Percentiles rank a stretch among this genome's conserved stretches.
Conservation (phyloP, 2,329 filamentous ascomycete genomes). For the Ascochyta koolunga region DNA sequence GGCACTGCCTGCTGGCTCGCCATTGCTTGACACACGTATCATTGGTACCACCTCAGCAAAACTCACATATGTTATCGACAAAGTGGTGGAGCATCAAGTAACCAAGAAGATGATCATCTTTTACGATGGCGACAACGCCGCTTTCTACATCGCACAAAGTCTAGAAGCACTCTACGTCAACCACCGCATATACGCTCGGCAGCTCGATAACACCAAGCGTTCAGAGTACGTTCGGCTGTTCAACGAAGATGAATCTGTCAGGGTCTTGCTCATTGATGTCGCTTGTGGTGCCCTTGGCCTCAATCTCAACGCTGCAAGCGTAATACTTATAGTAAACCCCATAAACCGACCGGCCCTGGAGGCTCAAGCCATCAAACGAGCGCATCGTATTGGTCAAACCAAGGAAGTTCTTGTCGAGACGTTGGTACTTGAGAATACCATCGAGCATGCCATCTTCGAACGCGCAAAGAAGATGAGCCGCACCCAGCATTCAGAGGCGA, state of each 20-base stretch:
- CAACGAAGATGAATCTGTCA: constrained; percentile 70
- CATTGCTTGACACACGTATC: constrained; percentile 66
- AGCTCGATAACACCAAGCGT: constrained; percentile 65
- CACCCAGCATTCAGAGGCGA: constrained; percentile 60
- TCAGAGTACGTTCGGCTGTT: constrained; percentile 81
- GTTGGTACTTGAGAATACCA: constrained; percentile 75
- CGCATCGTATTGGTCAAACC: constrained; percentile 83
- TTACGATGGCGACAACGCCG: constrained; percentile 86
- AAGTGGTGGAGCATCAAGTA: constrained; percentile 69
- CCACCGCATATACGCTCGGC: constrained; percentile 71
- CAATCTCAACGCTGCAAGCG: constrained; percentile 80
- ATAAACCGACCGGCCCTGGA: constrained; percentile 84
- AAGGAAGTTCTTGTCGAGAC: constrained; percentile 85
- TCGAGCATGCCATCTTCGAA: constrained; percentile 84
- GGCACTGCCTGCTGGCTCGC: constrained; percentile 51
- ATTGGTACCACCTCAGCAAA: constrained; percentile 87
- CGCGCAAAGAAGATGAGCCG: constrained; percentile 77
- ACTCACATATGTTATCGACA: constrained; percentile 81
- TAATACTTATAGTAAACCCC: constrained; percentile 88
- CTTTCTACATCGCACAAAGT: constrained; percentile 82
- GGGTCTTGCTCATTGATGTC: constrained; percentile 90
- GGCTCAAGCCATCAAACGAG: constrained; percentile 89
- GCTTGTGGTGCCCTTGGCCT: constrained; percentile 86
- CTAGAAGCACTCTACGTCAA: constrained; percentile 73
- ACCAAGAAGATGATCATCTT: constrained; percentile 90